Percentiles rank a stretch among this genome's conserved stretches.
These are phyloP conservation scores for Penicillium sumatraense DNA, from an alignment of 2,329 filamentous ascomycete genomes.

Conservation along the genomic window DNA sequence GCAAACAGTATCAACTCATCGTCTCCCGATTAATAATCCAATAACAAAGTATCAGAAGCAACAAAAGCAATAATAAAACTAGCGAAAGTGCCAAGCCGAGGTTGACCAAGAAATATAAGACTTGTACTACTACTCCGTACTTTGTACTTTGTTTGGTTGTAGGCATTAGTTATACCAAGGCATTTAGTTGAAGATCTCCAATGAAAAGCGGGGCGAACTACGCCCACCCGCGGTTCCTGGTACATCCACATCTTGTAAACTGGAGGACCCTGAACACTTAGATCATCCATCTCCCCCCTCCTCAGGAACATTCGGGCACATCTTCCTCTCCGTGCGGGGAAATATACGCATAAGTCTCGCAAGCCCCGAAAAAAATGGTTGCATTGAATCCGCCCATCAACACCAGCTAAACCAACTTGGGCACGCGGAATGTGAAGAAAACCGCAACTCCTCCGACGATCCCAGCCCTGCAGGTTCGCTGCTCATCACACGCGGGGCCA, in stretches of 20 bases:
- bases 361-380: neutral
- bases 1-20: no score
- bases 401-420: conserved; percentile 14
- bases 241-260: no score
- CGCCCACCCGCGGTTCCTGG: neutral
- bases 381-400: neutral
- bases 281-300: neutral
- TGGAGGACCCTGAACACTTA: neutral
- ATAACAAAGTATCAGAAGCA: no score
- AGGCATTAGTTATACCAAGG: neutral
- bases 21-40: no score
- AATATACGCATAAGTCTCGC: neutral
- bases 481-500: conserved; percentile 7
- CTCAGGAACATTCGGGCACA: conserved; percentile 4
- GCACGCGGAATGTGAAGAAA: conserved; percentile 15
- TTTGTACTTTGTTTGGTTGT: neutral
- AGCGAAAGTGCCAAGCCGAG: no score
- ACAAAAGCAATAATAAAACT: no score
- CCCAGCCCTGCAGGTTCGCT: conserved; percentile 9
- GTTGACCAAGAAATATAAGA: no score
- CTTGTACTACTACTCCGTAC: no score
- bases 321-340: conserved; percentile 17
- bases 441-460: conserved; percentile 7
- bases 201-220: neutral
- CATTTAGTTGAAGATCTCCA: neutral